phyloP scores from a whole-genome alignment of 371 early-diverging fungal species.

The Circinella minor region DNA sequence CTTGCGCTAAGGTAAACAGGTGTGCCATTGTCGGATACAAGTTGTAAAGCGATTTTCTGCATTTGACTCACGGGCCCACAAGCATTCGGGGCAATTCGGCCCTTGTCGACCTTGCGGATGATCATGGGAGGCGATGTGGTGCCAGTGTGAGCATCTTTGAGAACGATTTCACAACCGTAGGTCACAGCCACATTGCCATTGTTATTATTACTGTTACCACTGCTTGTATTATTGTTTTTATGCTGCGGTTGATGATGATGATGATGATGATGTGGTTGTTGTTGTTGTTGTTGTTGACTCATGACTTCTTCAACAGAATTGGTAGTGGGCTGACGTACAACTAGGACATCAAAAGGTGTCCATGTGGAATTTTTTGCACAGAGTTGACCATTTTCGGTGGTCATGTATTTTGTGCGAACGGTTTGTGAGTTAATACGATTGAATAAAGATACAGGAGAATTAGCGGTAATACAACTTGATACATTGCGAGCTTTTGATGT shows the following conservation, averaged over 20 bases:
- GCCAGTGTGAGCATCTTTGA: constrained; percentile 70
- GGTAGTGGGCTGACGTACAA: constrained; percentile 51
- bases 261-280: constrained; percentile 11
- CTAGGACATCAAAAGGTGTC: constrained; percentile 78
- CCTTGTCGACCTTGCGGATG: constrained; percentile 82
- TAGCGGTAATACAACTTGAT: constrained; percentile 74
- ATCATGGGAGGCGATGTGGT: constrained; percentile 74
- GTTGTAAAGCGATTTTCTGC: constrained; percentile 85
- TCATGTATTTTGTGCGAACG: constrained; percentile 84
- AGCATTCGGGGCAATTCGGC: constrained; percentile 64
- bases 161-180: constrained; percentile 79
- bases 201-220: not conserved
- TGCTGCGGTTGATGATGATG: constrained; percentile 10
- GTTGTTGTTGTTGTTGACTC: constrained; percentile 12
- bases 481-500: constrained; percentile 80
- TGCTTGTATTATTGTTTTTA: not conserved
- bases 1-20: constrained; percentile 47
- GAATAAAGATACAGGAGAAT: constrained; percentile 72
- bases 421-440: constrained; percentile 92
- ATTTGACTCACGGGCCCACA: constrained; percentile 82
- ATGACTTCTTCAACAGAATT: not conserved
- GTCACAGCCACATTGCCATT: constrained; percentile 54
- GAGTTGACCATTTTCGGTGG: constrained; percentile 53
- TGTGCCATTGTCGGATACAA: constrained; percentile 29
- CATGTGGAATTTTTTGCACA: constrained; percentile 80